Percentiles rank a stretch among this genome's conserved stretches.
These are phyloP conservation scores for Fusarium lyarnte DNA, from an alignment of 2,329 filamentous ascomycete genomes.

Conservation along the genomic window DNA sequence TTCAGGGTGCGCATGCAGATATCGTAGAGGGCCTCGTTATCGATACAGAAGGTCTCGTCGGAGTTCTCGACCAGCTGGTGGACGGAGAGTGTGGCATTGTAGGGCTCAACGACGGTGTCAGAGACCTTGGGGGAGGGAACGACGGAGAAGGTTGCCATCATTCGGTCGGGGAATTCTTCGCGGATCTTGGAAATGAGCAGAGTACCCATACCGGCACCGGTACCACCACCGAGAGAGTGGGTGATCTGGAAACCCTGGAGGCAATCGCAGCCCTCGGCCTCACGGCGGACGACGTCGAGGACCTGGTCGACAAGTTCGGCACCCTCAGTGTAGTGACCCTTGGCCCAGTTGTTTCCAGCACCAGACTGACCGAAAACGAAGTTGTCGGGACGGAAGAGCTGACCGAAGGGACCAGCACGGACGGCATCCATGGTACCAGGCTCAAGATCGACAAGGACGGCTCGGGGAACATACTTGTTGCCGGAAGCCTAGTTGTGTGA, in stretches of 20 bases:
- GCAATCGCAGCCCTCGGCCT: slow-evolving; percentile 99
- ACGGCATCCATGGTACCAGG: slow-evolving; percentile 99
- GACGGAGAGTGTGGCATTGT: slow-evolving; percentile 98
- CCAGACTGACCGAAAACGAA: slow-evolving; percentile 99
- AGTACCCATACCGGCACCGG: slow-evolving; percentile 99
- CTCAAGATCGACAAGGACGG: slow-evolving; percentile 99
- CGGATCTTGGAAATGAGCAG: slow-evolving; percentile 99
- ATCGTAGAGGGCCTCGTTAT: slow-evolving; percentile 99
- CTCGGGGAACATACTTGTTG: slow-evolving; percentile 99
- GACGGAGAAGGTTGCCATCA: slow-evolving; percentile 99
- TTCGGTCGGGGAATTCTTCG: slow-evolving; percentile 99
- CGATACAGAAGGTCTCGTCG: slow-evolving; percentile 99
- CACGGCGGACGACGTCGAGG: slow-evolving; percentile 96
- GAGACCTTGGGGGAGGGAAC: slow-evolving; percentile 99
- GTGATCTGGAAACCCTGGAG: slow-evolving; percentile 99
- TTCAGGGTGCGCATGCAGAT: slow-evolving; percentile 99
- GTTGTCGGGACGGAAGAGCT: slow-evolving; percentile 99
- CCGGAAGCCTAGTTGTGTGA: slow-evolving; percentile 75
- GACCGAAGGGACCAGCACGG: slow-evolving; percentile 95
- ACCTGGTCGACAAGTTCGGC: slow-evolving; percentile 98
- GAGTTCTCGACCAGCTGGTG: slow-evolving; percentile 99
- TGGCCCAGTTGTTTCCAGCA: slow-evolving; percentile 99
- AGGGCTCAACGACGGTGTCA: slow-evolving; percentile 99
- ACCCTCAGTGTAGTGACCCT: slow-evolving; percentile 99
- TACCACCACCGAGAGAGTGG: slow-evolving; percentile 99